Percentiles rank a stretch among this genome's conserved stretches.
These are phyloP conservation scores for Asterella californica DNA, from an alignment of 225 moss, liverwort and hornwort genomes.

Conservation along the genomic window DNA sequence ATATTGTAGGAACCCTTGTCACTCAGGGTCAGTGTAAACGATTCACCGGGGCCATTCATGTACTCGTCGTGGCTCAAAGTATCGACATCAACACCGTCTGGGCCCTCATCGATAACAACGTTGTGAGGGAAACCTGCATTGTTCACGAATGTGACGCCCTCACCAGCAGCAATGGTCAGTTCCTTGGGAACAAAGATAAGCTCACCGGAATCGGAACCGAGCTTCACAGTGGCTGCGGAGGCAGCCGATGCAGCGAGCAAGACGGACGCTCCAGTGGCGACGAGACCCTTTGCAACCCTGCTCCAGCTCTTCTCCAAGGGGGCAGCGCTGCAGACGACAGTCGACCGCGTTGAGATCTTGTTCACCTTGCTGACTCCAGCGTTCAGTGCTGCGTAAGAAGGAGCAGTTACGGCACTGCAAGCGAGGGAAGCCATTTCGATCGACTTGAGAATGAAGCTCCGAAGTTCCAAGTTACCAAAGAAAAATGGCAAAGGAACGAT, in stretches of 20 bases:
- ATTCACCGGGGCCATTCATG: slow-evolving; percentile 46
- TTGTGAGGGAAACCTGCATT: slow-evolving; percentile 92
- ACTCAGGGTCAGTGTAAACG: slow-evolving; percentile 39
- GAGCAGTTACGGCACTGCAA: slow-evolving; percentile 34
- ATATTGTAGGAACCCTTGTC: slow-evolving; percentile 48
- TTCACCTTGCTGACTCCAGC: slow-evolving; percentile 26
- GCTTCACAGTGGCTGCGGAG: slow-evolving; percentile 58
- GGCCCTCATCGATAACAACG: slow-evolving; percentile 69
- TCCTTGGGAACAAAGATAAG: slow-evolving; percentile 43
- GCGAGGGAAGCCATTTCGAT: slow-evolving; percentile 53
- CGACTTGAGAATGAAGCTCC: background rate
- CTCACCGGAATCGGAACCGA: slow-evolving; percentile 54
- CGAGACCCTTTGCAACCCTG: slow-evolving; percentile 56
- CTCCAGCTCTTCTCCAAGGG: slow-evolving; percentile 44
- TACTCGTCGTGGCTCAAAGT: slow-evolving; percentile 51
- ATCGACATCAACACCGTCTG: slow-evolving; percentile 49
- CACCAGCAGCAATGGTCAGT: slow-evolving; percentile 33
- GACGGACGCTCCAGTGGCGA: slow-evolving; percentile 59
- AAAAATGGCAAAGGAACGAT: background rate
- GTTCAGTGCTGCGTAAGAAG: slow-evolving; percentile 53
- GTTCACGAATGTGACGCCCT: slow-evolving; percentile 59
- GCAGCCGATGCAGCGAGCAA: slow-evolving; percentile 60
- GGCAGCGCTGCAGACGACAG: slow-evolving; percentile 58
- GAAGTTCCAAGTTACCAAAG: background rate
- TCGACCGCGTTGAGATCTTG: slow-evolving; percentile 21